A percentile compares a stretch with the other conserved stretches of the same genome.
Evolutionary conservation across 2,329 filamentous ascomycete genomes (phyloP).

Genomic region (Hypoxylon sp.): DNA sequence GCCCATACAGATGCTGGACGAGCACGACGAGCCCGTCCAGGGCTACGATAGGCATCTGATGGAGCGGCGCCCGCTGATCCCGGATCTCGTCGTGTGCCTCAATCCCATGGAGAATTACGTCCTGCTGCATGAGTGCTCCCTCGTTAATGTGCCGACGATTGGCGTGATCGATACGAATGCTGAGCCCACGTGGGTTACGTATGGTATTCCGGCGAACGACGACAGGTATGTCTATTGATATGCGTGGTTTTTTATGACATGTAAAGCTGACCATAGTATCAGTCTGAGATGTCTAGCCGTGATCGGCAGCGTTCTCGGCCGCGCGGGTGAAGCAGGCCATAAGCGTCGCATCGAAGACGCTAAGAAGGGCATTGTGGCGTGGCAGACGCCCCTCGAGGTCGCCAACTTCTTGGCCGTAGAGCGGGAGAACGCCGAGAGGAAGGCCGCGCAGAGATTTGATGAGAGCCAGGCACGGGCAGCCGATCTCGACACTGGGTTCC

Average conservation of each 20-base stretch:
- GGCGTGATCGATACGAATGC: conserved; percentile 95
- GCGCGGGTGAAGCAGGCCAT: conserved; percentile 85
- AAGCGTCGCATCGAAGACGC: conserved; percentile 75
- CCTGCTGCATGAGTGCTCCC: conserved; percentile 89
- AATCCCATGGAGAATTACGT: conserved; percentile 95
- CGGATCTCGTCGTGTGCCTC: conserved; percentile 91
- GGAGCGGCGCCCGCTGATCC: conserved; percentile 77
- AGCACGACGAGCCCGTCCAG: conserved; percentile 72
- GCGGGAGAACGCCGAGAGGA: neutral
- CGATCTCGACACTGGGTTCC: conserved; percentile 6
- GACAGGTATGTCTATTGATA: conserved; percentile 75
- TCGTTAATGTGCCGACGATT: conserved; percentile 92
- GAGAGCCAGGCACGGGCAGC: neutral
- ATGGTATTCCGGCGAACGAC: conserved; percentile 96
- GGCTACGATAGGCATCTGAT: conserved; percentile 77
- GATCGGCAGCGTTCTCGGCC: conserved; percentile 87
- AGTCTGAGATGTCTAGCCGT: conserved; percentile 84
- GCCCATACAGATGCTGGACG: conserved; percentile 81
- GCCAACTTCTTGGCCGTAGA: conserved; percentile 57
- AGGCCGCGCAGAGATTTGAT: neutral
- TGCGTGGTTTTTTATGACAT: neutral
- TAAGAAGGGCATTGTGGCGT: conserved; percentile 73
- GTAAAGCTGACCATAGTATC: conserved; percentile 46
- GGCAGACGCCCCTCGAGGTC: conserved; percentile 66
- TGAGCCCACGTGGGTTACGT: conserved; percentile 94